Conservation (phyloP, 306 rosid species). For the Vachellia pachyceras region DNA sequence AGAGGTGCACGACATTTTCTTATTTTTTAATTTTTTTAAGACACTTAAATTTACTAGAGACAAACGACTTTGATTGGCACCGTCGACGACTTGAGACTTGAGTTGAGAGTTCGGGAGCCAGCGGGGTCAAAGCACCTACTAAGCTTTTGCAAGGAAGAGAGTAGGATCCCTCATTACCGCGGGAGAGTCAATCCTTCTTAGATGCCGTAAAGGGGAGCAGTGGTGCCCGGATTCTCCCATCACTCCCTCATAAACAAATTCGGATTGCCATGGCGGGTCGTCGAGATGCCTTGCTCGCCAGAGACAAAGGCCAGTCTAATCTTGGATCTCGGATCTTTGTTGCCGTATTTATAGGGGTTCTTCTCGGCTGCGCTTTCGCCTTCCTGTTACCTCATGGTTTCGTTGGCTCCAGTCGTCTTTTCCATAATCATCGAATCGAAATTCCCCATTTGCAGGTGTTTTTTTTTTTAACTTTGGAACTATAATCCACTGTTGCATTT, state of each 20-base stretch:
- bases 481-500: not conserved
- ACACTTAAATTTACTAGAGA: not conserved
- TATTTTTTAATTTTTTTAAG: no score
- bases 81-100: not conserved
- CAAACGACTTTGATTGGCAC: not conserved
- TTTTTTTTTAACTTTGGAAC: not conserved
- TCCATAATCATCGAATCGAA: slow-evolving; percentile 47
- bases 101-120: not conserved
- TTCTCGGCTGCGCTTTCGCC: slow-evolving; percentile 69
- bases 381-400: slow-evolving; percentile 59
- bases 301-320: slow-evolving; percentile 64
- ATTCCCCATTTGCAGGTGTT: slow-evolving; percentile 60
- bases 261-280: slow-evolving; percentile 68
- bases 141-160: not conserved
- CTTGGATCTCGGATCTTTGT: slow-evolving; percentile 55
- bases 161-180: not conserved
- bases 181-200: not conserved
- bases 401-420: slow-evolving; percentile 45
- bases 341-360: slow-evolving; percentile 64
- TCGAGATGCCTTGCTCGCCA: slow-evolving; percentile 55
- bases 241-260: not conserved
- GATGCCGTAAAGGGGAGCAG: not conserved
- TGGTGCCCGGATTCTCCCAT: not conserved
- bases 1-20: not conserved
- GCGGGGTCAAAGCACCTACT: not conserved